Percentiles rank a stretch among this genome's conserved stretches.
Conservation (phyloP, 768 basidiomycete genomes). For the Agaricus bisporus region DNA sequence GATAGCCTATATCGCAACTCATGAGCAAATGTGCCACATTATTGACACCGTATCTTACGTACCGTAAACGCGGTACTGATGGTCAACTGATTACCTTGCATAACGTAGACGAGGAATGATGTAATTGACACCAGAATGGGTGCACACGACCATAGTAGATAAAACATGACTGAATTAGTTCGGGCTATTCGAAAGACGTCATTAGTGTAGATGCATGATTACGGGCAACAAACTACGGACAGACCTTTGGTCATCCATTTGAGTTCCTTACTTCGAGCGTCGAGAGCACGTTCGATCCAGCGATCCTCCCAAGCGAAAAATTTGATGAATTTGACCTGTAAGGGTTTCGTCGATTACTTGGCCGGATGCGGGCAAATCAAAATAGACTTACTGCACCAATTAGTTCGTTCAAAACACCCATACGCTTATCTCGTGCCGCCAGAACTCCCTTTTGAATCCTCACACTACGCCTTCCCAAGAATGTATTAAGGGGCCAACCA, state of each 20-base stretch:
- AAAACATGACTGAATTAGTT: conserved; percentile 68
- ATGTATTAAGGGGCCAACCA: conserved; percentile 69
- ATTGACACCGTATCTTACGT: conserved; percentile 16
- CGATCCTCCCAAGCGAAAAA: conserved; percentile 79
- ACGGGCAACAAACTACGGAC: background rate
- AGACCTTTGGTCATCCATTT: conserved; percentile 70
- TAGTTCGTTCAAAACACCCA: conserved; percentile 73
- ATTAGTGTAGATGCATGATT: background rate
- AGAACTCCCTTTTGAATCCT: conserved; percentile 54
- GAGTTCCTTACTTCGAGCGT: conserved; percentile 65
- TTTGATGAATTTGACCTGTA: conserved; percentile 68
- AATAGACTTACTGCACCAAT: conserved; percentile 49
- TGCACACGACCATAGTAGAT: conserved; percentile 64
- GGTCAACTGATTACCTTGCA: conserved; percentile 68
- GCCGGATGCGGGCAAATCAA: background rate
- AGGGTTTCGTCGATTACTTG: background rate
- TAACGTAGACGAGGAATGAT: conserved; percentile 70
- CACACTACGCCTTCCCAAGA: conserved; percentile 52
- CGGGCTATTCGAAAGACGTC: conserved; percentile 37
- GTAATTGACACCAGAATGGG: conserved; percentile 79
- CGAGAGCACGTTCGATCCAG: conserved; percentile 64
- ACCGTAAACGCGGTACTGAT: conserved; percentile 83
- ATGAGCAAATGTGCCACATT: background rate
- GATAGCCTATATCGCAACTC: conserved; percentile 43
- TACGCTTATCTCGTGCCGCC: conserved; percentile 66